Base-by-base conservation (phyloP, 257 asterid genomes). In the Cruciata laevipes region DNA sequence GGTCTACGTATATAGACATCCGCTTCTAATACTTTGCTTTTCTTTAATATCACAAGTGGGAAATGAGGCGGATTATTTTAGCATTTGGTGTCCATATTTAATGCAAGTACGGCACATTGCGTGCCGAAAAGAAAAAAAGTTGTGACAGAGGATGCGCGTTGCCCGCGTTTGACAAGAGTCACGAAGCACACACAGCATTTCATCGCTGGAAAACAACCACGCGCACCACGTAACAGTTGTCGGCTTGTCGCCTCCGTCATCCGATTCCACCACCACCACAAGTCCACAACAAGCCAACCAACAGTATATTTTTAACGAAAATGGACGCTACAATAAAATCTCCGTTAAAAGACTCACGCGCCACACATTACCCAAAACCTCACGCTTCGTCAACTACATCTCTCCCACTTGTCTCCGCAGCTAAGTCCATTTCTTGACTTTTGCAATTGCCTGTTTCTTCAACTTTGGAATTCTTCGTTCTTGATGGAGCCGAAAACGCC, bases 401-500 rank as follows among this genome's bases (percentile, higher is more conserved):
- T 3, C 55, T 31, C 71, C 23, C 25, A 51, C 18, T 24, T 12
- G n/a, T 7, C 27, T 52, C 30, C 35, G 10, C 20, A 32, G 44
- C 16, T 18, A 30, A 32, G 35, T 20, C 62, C 64, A 56, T 5
- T 33, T 66, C 25, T 9, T 16, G 44, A 33, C 20, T 33, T 18
- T 21, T 16, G 53, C 62, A 60, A 20, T 31, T 7, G 18, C 20
- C 1, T 66, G 10, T 16, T 20, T 33, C 57, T 53, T 53, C 60
- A n/a, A 53, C 27, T 53, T 53, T n/a, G 24, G 60, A 21, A 18
- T 49, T 11, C 56, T 18, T 49, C 21, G 18, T 9, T 52, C 12
- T 14, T 51, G 16, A 51, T 86, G 97, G 96, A 90, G 16, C 59
- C 40, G 9, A 91, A 75, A 38, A n/a, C 70, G 69, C 81, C 90